Evolutionary conservation across 2,329 filamentous ascomycete genomes (phyloP), one percentile per base, ranked within the genome.

Genomic region (Aspergillus brasiliensis): DNA sequence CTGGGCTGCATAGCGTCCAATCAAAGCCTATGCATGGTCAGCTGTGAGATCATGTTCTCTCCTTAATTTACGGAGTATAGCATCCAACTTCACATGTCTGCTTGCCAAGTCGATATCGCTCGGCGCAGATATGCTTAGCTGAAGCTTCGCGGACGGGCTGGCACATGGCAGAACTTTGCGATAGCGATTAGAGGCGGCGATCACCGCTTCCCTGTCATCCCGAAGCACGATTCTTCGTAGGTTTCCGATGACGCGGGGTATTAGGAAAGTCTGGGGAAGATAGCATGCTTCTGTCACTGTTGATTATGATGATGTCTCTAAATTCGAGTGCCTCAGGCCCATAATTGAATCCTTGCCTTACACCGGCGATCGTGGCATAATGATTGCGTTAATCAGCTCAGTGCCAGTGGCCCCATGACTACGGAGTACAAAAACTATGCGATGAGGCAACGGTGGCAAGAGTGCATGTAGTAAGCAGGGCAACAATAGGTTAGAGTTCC

Each of bases 201-300:
- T 61, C 56, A 42, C 56, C 59, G 59, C 42, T 28, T 34, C 13
- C 28, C 44, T 52, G 51, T 38, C 53, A 55, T 23, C 27, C 42
- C 40, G 23, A 55, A 46, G 52, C 38, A 37, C 28, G 42, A 27
- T 27, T 27, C 34, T 52, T 40, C 59, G 59, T 59, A 62, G 48
- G 59, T 62, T 62, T 51, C 59, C 59, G 59, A 47, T 25, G 46
- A 23, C 38, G 59, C 34, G 59, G 56, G 56, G 56, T 56, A 58
- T 28, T 19, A 15, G 11, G n/a, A 27, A 21, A 51, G 28, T 52
- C 53, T 48, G 52, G 59, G 59, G 57, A 55, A 34, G 15, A 54
- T 48, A 28, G 42, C 13, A n/a, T 13, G 38, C 37, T 59, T 34
- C 31, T 27, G 28, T 46, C n/a, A 31, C 31, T 27, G 13, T n/a